Evolutionary conservation across 768 basidiomycete species (phyloP), one percentile per base, ranked within the genome.

Genomic region (Lentinus brumalis): DNA sequence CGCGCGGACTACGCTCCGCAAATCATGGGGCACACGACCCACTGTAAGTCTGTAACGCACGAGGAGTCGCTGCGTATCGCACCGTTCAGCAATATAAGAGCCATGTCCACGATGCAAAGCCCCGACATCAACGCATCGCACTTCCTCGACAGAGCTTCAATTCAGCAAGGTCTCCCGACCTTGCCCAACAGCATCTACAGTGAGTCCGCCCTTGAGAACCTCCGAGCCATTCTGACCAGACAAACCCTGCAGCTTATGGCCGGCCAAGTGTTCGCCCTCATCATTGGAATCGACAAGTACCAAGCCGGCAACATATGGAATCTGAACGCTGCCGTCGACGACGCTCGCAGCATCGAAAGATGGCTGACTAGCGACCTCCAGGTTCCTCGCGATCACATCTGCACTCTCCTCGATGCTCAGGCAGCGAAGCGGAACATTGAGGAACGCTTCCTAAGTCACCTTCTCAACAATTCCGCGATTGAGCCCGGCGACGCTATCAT

Each of bases 271-370:
- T 90, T 87, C 64, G 86, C 86, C 0, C 80, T 90, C 58, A 75
- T 90, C 64, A 79, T 90, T 61, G 88, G 88, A 44, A 82, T 90
- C 62, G 86, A 89, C 74, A 76, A 78, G 66, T 90, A 90, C 77
- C 82, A 86, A 71, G 86, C 86, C 9, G 67, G 69, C 42, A 66
- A 65, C 38, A 81, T 88, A 30, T 89, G 85, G 86, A 84, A 88
- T 67, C 79, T 88, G 40, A 80, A 85, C 57, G 83, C 85, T 42
- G 87, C 86, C 68, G 82, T 82, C 30, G 82, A 85, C 63, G 89
- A 90, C 67, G 86, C 86, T 5, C 79, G 81, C 56, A 78, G 76
- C 39, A 76, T 90, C 65, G 81, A 76, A 59, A 81, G 75, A 16
- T 90, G 85, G 83, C 76, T 90, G 35, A 69, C 72, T 32, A 74